phyloP scores from a whole-genome alignment of 23 red algal genomes.

The Agarophyton chilense region DNA sequence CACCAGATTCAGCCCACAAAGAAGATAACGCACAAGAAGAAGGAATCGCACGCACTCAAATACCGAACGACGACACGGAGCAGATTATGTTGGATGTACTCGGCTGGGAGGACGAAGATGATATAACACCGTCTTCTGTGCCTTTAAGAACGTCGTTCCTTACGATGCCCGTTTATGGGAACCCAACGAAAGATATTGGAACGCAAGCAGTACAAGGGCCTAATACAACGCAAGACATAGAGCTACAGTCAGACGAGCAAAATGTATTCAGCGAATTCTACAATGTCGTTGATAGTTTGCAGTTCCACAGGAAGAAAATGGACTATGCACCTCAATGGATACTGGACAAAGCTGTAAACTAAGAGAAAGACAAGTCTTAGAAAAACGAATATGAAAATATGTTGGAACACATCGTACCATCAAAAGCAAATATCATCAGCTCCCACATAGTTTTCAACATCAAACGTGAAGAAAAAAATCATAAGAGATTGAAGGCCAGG shows the following conservation, averaged over 20 bases:
- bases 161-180: neutral
- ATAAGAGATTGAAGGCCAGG: conserved; percentile 24
- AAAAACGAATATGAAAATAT: conserved; percentile 11
- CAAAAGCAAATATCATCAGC: conserved; percentile 2
- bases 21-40: no score
- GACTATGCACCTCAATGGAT: conserved; percentile 43
- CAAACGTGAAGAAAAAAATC: conserved; percentile 20
- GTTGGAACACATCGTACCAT: neutral
- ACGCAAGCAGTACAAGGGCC: neutral
- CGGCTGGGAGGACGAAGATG: conserved; percentile 2
- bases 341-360: conserved; percentile 12
- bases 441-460: conserved; percentile 52
- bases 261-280: conserved; percentile 13
- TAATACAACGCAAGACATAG: neutral
- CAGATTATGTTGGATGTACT: conserved; percentile 26
- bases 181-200: conserved; percentile 28
- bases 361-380: conserved; percentile 24
- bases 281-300: neutral
- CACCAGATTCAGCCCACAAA: no score
- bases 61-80: neutral
- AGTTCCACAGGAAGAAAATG: conserved; percentile 29
- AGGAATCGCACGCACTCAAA: no score
- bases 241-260: conserved; percentile 47
- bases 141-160: neutral
- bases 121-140: neutral